Evolutionary conservation across 768 basidiomycete species (phyloP), one percentile per base, ranked within the genome.

Genomic region (Trichaptum fuscoviolaceum): DNA sequence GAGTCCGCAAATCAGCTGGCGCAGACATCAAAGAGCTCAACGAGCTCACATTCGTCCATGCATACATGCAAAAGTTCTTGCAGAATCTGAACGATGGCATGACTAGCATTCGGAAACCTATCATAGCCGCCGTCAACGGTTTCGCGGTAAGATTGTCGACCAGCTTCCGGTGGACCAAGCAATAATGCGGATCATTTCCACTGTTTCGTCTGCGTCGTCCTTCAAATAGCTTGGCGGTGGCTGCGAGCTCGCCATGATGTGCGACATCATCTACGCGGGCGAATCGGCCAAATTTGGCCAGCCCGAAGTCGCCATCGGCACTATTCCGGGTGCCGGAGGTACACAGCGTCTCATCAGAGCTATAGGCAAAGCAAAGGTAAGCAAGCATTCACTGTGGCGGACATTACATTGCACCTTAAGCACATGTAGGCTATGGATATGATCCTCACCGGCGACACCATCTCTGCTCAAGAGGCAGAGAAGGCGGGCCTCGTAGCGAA

Each of bases 11-110:
- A 42, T 4, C 61, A 77, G 80, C 80, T 60, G 80, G 82, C 0
- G 82, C 82, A 2, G 82, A 83, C 70, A 82, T 83, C 77, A 83
- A 83, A 72, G 81, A 83, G 74, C 81, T 83, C 77, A 78, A 78
- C 74, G 78, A 78, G 27, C 73, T 69, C 58, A 26, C 70, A 76
- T 82, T 84, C 66, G 75, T 82, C 35, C 72, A 78, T 35, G 82
- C 79, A 18, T 84, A 84, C 75, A 78, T 73, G 58, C 67, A 68
- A 18, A 79, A 82, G 69, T 85, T 84, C 69, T 77, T 85, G 61
- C 69, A 68, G 66, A 77, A 78, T 52, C 73, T 80, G 58, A 83
- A 82, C 76, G 77, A 78, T n/a, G 74, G 77, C 57, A 73, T 86
- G n/a, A 72, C 75, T 7, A 70, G 71, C 17, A 76, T 83, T 66